Conservation (phyloP, 257 asterid species). For the Phtheirospermum japonicum region DNA sequence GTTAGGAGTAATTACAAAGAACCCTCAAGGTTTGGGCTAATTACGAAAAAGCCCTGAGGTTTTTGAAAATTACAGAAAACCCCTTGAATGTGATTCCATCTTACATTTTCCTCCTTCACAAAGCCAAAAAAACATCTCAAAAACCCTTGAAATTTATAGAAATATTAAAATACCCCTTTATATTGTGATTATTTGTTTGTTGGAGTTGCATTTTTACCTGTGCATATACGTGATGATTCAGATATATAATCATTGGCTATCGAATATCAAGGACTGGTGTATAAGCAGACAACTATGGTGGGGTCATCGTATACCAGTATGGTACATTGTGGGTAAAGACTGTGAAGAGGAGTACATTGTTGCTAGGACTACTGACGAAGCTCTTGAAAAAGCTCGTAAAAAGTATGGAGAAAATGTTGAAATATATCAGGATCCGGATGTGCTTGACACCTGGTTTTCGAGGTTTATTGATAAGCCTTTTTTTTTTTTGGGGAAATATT, state of each 20-base stretch:
- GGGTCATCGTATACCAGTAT: conserved; percentile 99
- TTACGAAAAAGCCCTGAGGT: background rate
- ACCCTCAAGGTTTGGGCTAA: no score
- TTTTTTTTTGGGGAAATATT: no score
- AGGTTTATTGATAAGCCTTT: conserved; percentile 51
- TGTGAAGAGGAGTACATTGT: conserved; percentile 85
- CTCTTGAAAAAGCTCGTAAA: conserved; percentile 66
- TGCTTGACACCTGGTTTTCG: conserved; percentile 99
- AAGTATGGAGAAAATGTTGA: conserved; percentile 76
- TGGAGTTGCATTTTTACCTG: conserved; percentile 30
- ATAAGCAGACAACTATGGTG: conserved; percentile 99
- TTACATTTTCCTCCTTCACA: background rate
- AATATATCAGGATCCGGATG: conserved; percentile 97
- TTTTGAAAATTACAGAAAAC: background rate
- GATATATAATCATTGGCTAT: conserved; percentile 96
- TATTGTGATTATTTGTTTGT: conserved; percentile 13
- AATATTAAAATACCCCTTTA: background rate
- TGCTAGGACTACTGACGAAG: conserved; percentile 84
- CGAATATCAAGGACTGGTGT: conserved; percentile 99
- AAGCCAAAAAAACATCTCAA: background rate
- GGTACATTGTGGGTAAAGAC: conserved; percentile 91
- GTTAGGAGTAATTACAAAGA: background rate
- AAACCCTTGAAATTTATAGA: background rate
- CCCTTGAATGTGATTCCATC: background rate
- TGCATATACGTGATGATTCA: conserved; percentile 34